These are phyloP conservation scores for Apiospora sp. DNA, from an alignment of 2,329 filamentous ascomycete species.

Conservation along the genomic window DNA sequence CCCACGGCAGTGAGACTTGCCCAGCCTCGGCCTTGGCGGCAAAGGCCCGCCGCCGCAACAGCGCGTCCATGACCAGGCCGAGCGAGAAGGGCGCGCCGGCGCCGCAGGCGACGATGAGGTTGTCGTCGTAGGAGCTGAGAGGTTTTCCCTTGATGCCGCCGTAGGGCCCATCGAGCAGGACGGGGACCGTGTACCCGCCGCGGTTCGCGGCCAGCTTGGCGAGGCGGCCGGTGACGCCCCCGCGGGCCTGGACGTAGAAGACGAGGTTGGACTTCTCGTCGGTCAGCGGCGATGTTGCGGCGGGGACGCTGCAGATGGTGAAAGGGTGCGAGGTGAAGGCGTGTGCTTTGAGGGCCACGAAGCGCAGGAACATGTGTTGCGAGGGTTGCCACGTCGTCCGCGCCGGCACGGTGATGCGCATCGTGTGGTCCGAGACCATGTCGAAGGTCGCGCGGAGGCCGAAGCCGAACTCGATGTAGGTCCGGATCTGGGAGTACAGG, in stretches of 20 bases:
- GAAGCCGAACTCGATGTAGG: constrained; percentile 59
- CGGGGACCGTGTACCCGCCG: constrained; percentile 45
- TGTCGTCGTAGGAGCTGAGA: constrained; percentile 48
- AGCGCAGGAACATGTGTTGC: constrained; percentile 64
- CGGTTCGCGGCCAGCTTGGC: constrained; percentile 44
- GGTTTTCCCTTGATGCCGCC: constrained; percentile 55
- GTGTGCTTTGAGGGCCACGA: constrained; percentile 53
- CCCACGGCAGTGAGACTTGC: constrained; percentile 25
- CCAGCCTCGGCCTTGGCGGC: constrained; percentile 23
- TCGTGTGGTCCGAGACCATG: constrained; percentile 48
- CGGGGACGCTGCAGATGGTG: constrained; percentile 60
- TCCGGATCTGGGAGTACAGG: constrained; percentile 53
- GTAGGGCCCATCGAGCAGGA: constrained; percentile 67
- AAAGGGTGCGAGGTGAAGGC: constrained; percentile 60
- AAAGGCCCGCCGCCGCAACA: constrained; percentile 33
- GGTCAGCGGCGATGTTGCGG: not conserved
- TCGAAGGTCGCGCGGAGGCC: constrained; percentile 50
- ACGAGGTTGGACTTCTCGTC: constrained; percentile 48
- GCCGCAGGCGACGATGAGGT: constrained; percentile 61
- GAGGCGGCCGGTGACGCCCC: constrained; percentile 58
- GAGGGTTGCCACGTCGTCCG: constrained; percentile 57
- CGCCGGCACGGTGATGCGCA: constrained; percentile 53
- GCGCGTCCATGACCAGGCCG: constrained; percentile 52
- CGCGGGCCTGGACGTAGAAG: constrained; percentile 60
- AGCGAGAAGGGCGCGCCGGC: constrained; percentile 63